Percentiles rank a stretch among this genome's conserved stretches.
Evolutionary conservation across 2,329 filamentous ascomycete genomes (phyloP).

Genomic region (Xylariaceae sp.): DNA sequence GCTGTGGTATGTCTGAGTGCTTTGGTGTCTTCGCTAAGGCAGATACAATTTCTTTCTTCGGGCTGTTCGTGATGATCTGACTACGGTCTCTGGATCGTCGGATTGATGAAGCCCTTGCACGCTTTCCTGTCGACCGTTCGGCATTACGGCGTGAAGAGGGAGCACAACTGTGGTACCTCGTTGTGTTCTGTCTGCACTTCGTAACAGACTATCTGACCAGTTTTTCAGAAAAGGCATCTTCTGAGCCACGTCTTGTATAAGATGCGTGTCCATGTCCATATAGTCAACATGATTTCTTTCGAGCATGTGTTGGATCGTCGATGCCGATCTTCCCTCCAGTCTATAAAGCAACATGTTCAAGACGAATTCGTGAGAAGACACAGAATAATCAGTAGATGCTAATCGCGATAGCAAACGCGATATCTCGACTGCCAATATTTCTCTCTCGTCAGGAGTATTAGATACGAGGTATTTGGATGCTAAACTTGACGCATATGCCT

Average conservation of each 20-base stretch:
- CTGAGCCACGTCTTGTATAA: constrained; percentile 11
- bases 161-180: background rate
- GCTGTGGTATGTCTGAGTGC: no score
- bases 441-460: constrained; percentile 5
- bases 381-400: constrained; percentile 11
- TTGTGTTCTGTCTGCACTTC: background rate
- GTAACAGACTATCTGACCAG: constrained; percentile 7
- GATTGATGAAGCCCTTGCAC: background rate
- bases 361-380: constrained; percentile 12
- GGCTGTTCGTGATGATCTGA: no score
- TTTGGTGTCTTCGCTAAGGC: no score
- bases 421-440: constrained; percentile 12
- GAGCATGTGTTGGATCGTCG: constrained; percentile 9
- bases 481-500: constrained; percentile 16
- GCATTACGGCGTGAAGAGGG: background rate
- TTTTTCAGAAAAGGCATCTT: constrained; percentile 13
- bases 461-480: constrained; percentile 20
- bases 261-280: constrained; percentile 8
- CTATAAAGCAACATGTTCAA: constrained; percentile 16
- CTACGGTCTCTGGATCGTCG: background rate
- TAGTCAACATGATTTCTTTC: constrained; percentile 15
- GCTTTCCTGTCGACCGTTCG: background rate
- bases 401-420: constrained; percentile 13
- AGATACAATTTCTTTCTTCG: no score
- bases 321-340: constrained; percentile 10